These are phyloP conservation scores for Tremellales sp. DNA, from an alignment of 1,284 basidiomycete species.

Conservation along the genomic window DNA sequence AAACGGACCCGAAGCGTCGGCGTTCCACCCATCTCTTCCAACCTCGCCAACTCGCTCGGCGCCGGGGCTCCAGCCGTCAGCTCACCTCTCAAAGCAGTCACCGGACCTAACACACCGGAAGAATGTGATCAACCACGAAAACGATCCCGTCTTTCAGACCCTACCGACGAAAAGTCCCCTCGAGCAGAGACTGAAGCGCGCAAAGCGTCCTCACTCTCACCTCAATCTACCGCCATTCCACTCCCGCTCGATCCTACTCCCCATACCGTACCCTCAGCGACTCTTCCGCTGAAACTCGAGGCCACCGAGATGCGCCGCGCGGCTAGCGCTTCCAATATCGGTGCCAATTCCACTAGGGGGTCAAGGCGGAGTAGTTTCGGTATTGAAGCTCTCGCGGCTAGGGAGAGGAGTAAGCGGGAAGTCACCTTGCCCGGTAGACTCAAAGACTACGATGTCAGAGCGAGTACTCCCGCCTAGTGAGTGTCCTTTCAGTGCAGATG, in stretches of 20 bases:
- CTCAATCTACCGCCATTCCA: neutral
- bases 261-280: neutral
- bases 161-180: conserved; percentile 3
- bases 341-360: too few species aligned
- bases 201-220: neutral
- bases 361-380: too few species aligned
- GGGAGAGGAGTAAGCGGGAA: conserved; percentile 29
- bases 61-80: conserved; percentile 9
- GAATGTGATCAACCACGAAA: neutral
- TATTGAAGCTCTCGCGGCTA: too few species aligned
- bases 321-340: neutral
- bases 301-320: neutral
- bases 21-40: conserved; percentile 10
- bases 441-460: conserved; percentile 32
- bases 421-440: conserved; percentile 28
- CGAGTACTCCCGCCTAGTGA: neutral
- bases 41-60: conserved; percentile 4
- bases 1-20: conserved; percentile 30
- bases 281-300: neutral
- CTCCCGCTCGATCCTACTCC: neutral
- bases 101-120: neutral
- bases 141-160: conserved; percentile 4
- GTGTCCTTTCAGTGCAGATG: too few species aligned
- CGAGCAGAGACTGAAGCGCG: neutral
- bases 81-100: conserved; percentile 28